Conservation (phyloP, 305 asterid species). For the Fraxinus latifolia region DNA sequence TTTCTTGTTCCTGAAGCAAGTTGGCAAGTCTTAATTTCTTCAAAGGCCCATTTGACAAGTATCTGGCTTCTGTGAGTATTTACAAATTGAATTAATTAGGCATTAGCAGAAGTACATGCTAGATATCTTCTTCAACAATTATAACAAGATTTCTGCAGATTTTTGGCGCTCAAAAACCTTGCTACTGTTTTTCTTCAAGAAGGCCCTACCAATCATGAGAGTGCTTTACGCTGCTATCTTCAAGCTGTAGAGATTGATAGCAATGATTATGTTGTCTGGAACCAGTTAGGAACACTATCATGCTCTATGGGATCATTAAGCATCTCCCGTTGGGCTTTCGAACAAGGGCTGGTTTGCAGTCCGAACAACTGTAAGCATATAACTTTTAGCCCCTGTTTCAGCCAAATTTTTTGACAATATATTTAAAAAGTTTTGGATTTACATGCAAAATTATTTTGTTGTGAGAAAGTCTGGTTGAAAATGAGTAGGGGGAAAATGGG, state of each 20-base stretch:
- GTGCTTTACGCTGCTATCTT: conserved; percentile 89
- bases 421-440: neutral
- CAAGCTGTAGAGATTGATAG: conserved; percentile 95
- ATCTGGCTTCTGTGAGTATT: conserved; percentile 7
- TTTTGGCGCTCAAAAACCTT: conserved; percentile 89
- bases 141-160: conserved; percentile 54
- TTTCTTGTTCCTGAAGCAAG: neutral
- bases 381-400: neutral
- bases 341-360: conserved; percentile 93
- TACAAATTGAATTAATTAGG: conserved; percentile 10
- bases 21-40: conserved; percentile 3
- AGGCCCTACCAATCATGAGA: conserved; percentile 69
- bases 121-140: conserved; percentile 8
- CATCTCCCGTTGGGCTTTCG: conserved; percentile 99
- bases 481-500: neutral
- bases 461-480: neutral
- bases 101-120: neutral
- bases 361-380: conserved; percentile 85
- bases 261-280: conserved; percentile 94
- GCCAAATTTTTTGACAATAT: neutral
- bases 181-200: conserved; percentile 79
- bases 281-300: conserved; percentile 89
- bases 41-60: neutral
- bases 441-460: neutral
- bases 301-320: conserved; percentile 95